Conservation (phyloP, 345 rosid genomes). For the Camelina sativa region DNA sequence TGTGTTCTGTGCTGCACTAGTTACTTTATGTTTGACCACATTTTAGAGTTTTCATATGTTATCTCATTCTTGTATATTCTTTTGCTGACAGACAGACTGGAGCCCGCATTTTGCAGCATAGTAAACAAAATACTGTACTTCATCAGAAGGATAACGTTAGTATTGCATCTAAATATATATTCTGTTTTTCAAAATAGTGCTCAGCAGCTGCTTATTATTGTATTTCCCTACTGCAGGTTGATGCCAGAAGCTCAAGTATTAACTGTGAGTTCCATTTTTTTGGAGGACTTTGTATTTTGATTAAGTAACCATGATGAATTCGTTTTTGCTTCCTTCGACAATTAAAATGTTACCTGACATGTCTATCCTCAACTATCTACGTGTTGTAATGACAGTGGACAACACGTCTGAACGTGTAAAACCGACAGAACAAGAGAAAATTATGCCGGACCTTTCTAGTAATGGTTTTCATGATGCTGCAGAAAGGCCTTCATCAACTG, state of each 20-base stretch:
- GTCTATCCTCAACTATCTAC: slow-evolving; percentile 7
- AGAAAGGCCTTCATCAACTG: slow-evolving; percentile 29
- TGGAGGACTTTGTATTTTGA: neutral
- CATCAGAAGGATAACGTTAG: slow-evolving; percentile 48
- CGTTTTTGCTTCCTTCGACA: slow-evolving; percentile 16
- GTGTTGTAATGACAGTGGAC: slow-evolving; percentile 41
- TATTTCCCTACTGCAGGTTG: slow-evolving; percentile 55
- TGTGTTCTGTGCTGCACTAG: neutral
- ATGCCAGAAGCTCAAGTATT: slow-evolving; percentile 50
- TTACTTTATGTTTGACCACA: slow-evolving; percentile 23
- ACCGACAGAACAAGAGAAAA: slow-evolving; percentile 46
- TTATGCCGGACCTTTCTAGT: slow-evolving; percentile 32
- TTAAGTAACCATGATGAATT: neutral
- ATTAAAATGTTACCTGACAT: neutral
- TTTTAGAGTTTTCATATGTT: neutral
- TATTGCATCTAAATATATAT: slow-evolving; percentile 12
- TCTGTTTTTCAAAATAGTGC: slow-evolving; percentile 5
- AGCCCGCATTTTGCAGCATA: slow-evolving; percentile 32
- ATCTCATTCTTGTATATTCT: slow-evolving; percentile 34
- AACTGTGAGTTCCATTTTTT: slow-evolving; percentile 50
- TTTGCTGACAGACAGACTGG: slow-evolving; percentile 65
- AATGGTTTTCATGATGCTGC: slow-evolving; percentile 42
- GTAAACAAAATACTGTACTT: slow-evolving; percentile 45
- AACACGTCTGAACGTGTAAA: slow-evolving; percentile 46
- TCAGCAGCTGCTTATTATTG: slow-evolving; percentile 18